These are phyloP conservation scores for Ceratonia siliqua DNA, from an alignment of 306 rosid species.

Conservation along the genomic window DNA sequence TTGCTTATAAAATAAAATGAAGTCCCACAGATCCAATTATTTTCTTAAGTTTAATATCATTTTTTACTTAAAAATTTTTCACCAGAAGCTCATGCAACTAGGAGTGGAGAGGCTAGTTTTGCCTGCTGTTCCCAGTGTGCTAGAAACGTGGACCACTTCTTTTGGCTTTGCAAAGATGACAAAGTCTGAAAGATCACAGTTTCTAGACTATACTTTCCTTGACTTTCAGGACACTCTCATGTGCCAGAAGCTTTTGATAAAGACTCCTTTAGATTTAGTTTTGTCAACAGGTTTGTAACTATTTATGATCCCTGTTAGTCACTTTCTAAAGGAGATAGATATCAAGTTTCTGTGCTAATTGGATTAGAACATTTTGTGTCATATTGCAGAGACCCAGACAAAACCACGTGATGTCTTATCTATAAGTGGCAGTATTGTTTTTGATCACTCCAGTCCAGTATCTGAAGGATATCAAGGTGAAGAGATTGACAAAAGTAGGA, in stretches of 20 bases:
- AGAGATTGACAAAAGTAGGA: constrained; percentile 38
- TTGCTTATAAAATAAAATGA: not conserved
- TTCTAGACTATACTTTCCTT: constrained; percentile 70
- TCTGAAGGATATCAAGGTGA: constrained; percentile 57
- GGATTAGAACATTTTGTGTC: constrained; percentile 5
- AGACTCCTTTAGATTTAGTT: constrained; percentile 37
- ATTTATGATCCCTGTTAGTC: not conserved
- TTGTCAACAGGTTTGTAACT: constrained; percentile 41
- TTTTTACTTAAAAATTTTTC: constrained; percentile 21
- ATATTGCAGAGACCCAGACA: constrained; percentile 43
- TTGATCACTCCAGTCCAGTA: constrained; percentile 36
- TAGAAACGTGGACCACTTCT: constrained; percentile 74
- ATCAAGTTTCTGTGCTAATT: constrained; percentile 14
- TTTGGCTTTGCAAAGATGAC: constrained; percentile 78
- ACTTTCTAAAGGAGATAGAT: not conserved
- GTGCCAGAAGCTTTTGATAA: constrained; percentile 76
- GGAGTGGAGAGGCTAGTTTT: constrained; percentile 83
- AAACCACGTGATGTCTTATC: constrained; percentile 27
- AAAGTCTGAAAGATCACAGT: constrained; percentile 56
- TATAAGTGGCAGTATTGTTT: constrained; percentile 13
- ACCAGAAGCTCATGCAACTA: constrained; percentile 67
- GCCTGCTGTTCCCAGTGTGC: constrained; percentile 78
- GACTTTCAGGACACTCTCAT: constrained; percentile 72
- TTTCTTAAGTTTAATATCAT: not conserved
- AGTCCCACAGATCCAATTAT: not conserved